These are phyloP conservation scores for Coemansia sp. DNA, from an alignment of 192 early-diverging fungal genomes.

Conservation along the genomic window DNA sequence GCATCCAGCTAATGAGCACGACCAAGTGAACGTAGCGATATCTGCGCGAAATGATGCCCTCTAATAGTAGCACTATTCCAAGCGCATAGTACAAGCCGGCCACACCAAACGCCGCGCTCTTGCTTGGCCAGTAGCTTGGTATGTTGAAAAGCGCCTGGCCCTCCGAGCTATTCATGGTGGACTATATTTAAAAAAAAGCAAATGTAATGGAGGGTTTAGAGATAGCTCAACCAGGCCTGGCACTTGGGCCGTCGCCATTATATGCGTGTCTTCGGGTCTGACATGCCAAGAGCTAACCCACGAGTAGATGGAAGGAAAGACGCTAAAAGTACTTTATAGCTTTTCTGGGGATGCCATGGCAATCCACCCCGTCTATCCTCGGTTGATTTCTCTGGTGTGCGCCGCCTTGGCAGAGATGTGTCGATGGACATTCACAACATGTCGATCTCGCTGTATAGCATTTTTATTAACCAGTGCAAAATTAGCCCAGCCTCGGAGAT, in stretches of 20 bases:
- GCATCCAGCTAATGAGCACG: constrained; percentile 15
- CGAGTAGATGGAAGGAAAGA: not conserved
- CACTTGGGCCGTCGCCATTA: not conserved
- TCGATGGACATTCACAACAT: not conserved
- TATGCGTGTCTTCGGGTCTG: not conserved
- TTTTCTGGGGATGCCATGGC: not conserved
- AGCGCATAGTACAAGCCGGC: constrained; percentile 7
- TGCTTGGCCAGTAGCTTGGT: constrained; percentile 19
- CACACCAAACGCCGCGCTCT: constrained; percentile 17
- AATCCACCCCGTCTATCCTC: not conserved
- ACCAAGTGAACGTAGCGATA: constrained; percentile 5
- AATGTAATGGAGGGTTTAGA: not conserved
- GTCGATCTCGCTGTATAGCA: not conserved
- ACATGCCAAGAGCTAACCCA: not conserved
- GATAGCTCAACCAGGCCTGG: not conserved
- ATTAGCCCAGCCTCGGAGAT: not conserved
- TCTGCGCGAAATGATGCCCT: constrained; percentile 7
- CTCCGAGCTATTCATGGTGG: not conserved
- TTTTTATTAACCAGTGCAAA: not conserved
- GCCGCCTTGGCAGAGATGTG: not conserved
- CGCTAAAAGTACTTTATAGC: not conserved
- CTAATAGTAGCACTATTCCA: not conserved
- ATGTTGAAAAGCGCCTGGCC: constrained; percentile 9
- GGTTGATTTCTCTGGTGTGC: not conserved
- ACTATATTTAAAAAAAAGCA: not conserved